A percentile compares a stretch with the other conserved stretches of the same genome.
phyloP scores from a whole-genome alignment of 371 early-diverging fungal species.

The Dichotomocladium elegans region DNA sequence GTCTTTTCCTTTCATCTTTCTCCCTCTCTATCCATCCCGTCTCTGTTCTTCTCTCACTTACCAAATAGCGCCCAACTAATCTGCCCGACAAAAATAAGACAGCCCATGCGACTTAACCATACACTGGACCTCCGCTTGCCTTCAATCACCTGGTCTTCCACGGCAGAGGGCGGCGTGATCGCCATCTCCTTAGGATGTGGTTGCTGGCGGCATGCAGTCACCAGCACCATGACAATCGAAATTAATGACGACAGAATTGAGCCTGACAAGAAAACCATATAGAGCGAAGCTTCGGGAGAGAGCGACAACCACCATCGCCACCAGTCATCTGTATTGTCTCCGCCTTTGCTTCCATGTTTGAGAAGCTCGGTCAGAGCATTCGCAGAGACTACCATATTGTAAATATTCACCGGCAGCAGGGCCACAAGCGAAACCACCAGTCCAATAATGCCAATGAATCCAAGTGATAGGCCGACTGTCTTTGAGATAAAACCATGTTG shows the following conservation, averaged over 20 bases:
- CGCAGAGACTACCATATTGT: constrained; percentile 29
- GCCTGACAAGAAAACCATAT: constrained; percentile 16
- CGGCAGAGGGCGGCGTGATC: not conserved
- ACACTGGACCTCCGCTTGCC: constrained; percentile 11
- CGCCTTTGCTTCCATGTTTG: constrained; percentile 14
- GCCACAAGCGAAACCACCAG: constrained; percentile 21
- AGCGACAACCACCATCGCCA: constrained; percentile 12
- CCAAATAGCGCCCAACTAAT: constrained; percentile 28
- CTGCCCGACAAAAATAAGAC: constrained; percentile 23
- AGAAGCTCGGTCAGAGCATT: constrained; percentile 26
- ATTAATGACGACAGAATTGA: constrained; percentile 22
- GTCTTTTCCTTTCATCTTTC: not conserved
- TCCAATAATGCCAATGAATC: constrained; percentile 24
- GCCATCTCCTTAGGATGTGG: constrained; percentile 3
- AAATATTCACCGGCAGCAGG: constrained; percentile 23
- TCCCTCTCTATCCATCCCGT: not conserved
- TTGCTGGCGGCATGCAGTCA: constrained; percentile 13
- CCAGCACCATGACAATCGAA: constrained; percentile 13
- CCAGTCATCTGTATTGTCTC: constrained; percentile 1
- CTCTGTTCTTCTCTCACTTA: constrained; percentile 6
- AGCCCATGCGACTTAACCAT: constrained; percentile 23
- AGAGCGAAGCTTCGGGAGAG: constrained; percentile 5
- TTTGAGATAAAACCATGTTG: constrained; percentile 17
- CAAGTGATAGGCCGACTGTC: constrained; percentile 22
- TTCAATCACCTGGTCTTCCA: not conserved